Percentiles rank a stretch among this genome's conserved stretches.
Conservation (phyloP, 148 eudicot genomes). For the Rhododendron griersonianum region DNA sequence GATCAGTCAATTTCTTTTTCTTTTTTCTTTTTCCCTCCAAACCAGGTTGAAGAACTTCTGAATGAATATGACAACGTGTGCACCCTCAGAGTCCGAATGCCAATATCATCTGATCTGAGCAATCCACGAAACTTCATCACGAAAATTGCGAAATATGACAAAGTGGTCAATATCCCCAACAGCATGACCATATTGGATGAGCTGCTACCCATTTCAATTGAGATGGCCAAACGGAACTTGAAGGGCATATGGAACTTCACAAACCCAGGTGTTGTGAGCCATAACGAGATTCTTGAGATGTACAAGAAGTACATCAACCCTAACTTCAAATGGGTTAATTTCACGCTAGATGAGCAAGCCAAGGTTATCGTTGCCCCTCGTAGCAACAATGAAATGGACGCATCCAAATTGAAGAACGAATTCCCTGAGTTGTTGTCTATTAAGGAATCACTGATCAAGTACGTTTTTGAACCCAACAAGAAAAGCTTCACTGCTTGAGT, state of each 20-base stretch:
- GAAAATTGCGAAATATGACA: constrained; percentile 12
- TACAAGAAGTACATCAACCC: constrained; percentile 13
- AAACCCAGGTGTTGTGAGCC: constrained; percentile 15
- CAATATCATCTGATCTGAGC: constrained; percentile 14
- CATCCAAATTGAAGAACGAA: constrained; percentile 11
- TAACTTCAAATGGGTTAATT: constrained; percentile 12
- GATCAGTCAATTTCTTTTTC: neutral
- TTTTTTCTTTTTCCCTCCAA: neutral
- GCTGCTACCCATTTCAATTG: constrained; percentile 12
- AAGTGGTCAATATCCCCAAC: constrained; percentile 17
- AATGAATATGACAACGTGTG: constrained; percentile 16
- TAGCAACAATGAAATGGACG: constrained; percentile 15
- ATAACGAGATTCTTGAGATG: constrained; percentile 13
- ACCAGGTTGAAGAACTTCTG: constrained; percentile 11
- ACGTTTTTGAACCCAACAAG: constrained; percentile 10
- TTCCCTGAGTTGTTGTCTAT: constrained; percentile 10
- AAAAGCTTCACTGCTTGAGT: constrained; percentile 6
- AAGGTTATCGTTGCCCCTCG: constrained; percentile 11
- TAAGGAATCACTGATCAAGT: constrained; percentile 13
- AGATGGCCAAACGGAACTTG: constrained; percentile 13
- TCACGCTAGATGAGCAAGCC: constrained; percentile 10
- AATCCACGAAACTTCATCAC: constrained; percentile 17
- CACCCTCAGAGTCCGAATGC: constrained; percentile 15
- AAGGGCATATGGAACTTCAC: constrained; percentile 17
- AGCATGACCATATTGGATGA: constrained; percentile 17